Conservation (phyloP, 2,329 filamentous ascomycete species). For the Aureobasidium sp. region DNA sequence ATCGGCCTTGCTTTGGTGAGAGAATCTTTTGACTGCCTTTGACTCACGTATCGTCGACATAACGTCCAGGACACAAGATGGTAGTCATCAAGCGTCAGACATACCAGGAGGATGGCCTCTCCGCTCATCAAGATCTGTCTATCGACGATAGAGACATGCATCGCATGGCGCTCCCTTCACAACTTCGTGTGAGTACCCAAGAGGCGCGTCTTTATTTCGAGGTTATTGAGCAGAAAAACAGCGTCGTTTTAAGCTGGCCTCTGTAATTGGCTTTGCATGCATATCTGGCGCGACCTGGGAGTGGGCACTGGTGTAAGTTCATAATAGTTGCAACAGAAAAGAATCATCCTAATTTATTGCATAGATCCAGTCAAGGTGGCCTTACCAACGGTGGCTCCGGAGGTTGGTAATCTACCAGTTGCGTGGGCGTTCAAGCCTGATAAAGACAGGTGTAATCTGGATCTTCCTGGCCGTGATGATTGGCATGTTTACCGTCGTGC, state of each 20-base stretch:
- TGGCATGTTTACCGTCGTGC: conserved; percentile 36
- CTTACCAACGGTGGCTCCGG: conserved; percentile 20
- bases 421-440: not conserved
- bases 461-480: conserved; percentile 44
- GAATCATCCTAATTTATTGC: not conserved
- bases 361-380: not conserved
- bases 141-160: conserved; percentile 21
- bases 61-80: not conserved
- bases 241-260: conserved; percentile 26
- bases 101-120: not conserved
- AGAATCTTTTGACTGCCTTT: not conserved
- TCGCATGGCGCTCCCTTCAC: conserved; percentile 26
- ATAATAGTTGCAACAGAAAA: not conserved
- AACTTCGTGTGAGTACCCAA: conserved; percentile 17
- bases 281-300: conserved; percentile 25
- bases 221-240: conserved; percentile 16
- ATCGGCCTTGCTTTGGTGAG: not conserved
- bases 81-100: not conserved
- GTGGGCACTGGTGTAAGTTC: conserved; percentile 18
- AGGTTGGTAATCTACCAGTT: conserved; percentile 41
- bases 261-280: conserved; percentile 25
- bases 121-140: not conserved
- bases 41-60: not conserved
- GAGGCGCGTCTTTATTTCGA: no score
- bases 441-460: conserved; percentile 46